Evolutionary conservation across 2,329 filamentous ascomycete genomes (phyloP).

Genomic region (Lecanicillium sp.): DNA sequence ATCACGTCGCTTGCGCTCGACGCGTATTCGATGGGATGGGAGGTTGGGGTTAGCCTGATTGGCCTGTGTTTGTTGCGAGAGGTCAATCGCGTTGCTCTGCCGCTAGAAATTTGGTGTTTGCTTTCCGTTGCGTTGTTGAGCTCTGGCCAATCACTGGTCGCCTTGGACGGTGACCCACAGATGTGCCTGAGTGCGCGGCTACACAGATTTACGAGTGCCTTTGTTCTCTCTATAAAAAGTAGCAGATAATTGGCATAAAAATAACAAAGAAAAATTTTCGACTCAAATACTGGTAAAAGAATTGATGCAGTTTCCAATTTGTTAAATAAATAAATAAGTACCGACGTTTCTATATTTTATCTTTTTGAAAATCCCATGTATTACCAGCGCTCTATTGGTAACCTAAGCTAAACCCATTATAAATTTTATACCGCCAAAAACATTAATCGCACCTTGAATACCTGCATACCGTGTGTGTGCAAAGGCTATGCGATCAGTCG

Average conservation of each 20-base stretch:
- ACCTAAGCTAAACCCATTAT: background rate
- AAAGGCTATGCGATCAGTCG: constrained; percentile 13
- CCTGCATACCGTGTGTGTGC: background rate
- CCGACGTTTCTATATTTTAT: too few species aligned
- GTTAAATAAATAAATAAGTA: too few species aligned
- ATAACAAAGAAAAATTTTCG: too few species aligned
- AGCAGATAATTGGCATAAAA: too few species aligned
- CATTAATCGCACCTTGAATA: background rate
- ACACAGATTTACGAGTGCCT: too few species aligned
- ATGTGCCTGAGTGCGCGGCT: background rate
- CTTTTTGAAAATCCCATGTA: too few species aligned
- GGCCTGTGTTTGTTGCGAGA: background rate
- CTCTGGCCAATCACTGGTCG: constrained; percentile 9
- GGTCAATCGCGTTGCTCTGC: constrained; percentile 1
- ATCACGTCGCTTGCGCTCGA: background rate
- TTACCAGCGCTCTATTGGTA: too few species aligned
- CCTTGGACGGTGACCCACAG: too few species aligned
- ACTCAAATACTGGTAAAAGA: too few species aligned
- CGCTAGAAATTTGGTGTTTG: constrained; percentile 10
- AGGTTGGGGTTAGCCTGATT: constrained; percentile 10
- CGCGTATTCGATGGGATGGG: background rate
- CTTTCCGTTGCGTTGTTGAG: constrained; percentile 5
- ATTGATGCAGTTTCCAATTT: too few species aligned
- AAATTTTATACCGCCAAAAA: background rate
- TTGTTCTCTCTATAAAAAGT: too few species aligned